Evolutionary conservation across 1,284 basidiomycete genomes (phyloP).

Genomic region (Gymnopus androsaceus): DNA sequence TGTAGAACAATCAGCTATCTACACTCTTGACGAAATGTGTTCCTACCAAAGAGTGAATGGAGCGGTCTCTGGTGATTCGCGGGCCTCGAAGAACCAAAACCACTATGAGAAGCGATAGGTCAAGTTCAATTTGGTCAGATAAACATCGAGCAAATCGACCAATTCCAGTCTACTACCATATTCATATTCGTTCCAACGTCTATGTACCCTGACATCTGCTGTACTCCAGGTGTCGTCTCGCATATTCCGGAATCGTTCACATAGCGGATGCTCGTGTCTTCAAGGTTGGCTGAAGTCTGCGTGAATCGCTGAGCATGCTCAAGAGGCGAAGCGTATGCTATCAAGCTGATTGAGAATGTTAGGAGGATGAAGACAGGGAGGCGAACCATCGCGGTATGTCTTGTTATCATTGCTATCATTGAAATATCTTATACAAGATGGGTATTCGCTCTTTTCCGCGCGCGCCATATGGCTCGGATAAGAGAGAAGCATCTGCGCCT

Average conservation of each 20-base stretch:
- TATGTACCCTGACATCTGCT: slow-evolving; percentile 69
- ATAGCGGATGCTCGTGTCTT: slow-evolving; percentile 45
- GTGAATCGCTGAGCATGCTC: neutral
- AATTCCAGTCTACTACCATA: slow-evolving; percentile 40
- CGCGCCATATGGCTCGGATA: neutral
- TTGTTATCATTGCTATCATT: neutral
- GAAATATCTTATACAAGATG: neutral
- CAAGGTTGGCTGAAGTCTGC: neutral
- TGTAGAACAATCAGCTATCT: slow-evolving; percentile 20
- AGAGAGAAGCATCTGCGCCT: neutral
- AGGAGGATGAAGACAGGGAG: neutral
- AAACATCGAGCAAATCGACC: neutral
- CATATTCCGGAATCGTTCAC: slow-evolving; percentile 70
- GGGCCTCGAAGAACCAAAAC: slow-evolving; percentile 76
- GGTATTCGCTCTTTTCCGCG: neutral
- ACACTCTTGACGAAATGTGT: neutral
- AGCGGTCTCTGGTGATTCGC: slow-evolving; percentile 57
- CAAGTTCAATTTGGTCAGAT: neutral
- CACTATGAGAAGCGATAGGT: slow-evolving; percentile 44
- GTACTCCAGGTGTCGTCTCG: slow-evolving; percentile 69
- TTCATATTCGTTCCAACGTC: slow-evolving; percentile 63
- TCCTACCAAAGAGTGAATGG: slow-evolving; percentile 66
- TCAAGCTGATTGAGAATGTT: neutral
- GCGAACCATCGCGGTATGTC: neutral
- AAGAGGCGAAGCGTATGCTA: neutral